Base-by-base conservation (phyloP, 495 filamentous ascomycete genomes). In the Corynascus novoguineensis region DNA sequence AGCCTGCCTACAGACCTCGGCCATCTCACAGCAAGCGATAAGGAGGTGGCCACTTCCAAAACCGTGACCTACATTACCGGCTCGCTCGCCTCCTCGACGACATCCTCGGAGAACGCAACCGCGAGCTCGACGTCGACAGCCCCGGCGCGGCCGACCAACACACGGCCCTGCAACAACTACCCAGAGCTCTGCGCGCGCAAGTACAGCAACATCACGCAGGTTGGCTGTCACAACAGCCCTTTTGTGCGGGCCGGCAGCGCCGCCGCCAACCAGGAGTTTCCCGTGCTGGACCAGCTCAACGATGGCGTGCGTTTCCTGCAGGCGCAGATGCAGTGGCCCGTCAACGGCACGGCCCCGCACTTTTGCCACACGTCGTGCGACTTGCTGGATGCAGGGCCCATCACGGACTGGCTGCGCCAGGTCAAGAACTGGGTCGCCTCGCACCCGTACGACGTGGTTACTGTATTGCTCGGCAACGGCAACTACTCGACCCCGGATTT, bases 241-340 rank as follows among this genome's bases (percentile, higher is more conserved):
- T 97, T 97, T 67, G 81, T 83, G 22, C 74, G 77, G 42, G 63
- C 76, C 64, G 82, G 86, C 65, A 86, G 88, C 68, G 80, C 83
- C 3, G 89, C 86, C 1, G 79, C 86, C 53, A 97, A 96, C 68
- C 92, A 97, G 68, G 72, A 75, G 5, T 72, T 87, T 34, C 69
- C 73, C 46, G 89, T 96, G 42, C 76, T 76, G 5, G 68, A 79
- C 46, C 92, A 97, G 73, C 74, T 97, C 29, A 81, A 95, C 65
- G 90, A 95, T 60, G 92, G 92, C 15, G 76, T 96, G 59, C 86
- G 92, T 49, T 92, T 95, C 81, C 81, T 97, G 15, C 90, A 96
- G 76, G 90, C 84, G 25, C 89, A 97, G 73, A 85, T 79, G 37
- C 76, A 77, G 50, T 79, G 68, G 66, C 71, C 74, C 0, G 42